Conservation (phyloP, 306 rosid species). For the Cucumis cinereus region DNA sequence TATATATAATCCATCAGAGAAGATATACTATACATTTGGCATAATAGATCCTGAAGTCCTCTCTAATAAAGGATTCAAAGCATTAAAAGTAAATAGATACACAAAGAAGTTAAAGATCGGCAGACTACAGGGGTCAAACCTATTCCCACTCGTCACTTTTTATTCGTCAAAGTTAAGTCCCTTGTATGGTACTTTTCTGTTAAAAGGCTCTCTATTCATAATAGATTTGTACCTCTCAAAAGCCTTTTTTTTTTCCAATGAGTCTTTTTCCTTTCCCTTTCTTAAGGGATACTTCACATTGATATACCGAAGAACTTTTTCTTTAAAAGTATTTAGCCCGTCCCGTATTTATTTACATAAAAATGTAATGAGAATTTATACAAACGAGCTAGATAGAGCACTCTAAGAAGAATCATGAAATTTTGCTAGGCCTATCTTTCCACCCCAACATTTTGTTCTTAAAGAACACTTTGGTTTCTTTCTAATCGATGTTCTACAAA, state of each 20-base stretch:
- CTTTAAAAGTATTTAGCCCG: neutral
- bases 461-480: neutral
- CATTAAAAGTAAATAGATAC: neutral
- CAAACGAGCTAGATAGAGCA: neutral
- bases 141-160: too few species aligned
- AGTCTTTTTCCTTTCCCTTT: neutral
- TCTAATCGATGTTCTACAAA: neutral
- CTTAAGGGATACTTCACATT: neutral
- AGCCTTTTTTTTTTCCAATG: neutral
- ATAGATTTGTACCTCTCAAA: neutral
- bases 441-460: neutral
- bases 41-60: neutral
- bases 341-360: neutral
- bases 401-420: neutral
- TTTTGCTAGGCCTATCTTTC: neutral
- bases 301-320: neutral
- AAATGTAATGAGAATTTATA: neutral
- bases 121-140: neutral
- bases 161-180: neutral
- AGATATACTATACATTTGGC: neutral
- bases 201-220: neutral
- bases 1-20: neutral
- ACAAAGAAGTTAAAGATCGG: neutral
- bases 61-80: neutral
- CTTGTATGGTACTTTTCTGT: neutral